Percentiles rank a stretch among this genome's conserved stretches.
Conservation (phyloP, 768 basidiomycete species). For the Boletus tomentosulus region DNA sequence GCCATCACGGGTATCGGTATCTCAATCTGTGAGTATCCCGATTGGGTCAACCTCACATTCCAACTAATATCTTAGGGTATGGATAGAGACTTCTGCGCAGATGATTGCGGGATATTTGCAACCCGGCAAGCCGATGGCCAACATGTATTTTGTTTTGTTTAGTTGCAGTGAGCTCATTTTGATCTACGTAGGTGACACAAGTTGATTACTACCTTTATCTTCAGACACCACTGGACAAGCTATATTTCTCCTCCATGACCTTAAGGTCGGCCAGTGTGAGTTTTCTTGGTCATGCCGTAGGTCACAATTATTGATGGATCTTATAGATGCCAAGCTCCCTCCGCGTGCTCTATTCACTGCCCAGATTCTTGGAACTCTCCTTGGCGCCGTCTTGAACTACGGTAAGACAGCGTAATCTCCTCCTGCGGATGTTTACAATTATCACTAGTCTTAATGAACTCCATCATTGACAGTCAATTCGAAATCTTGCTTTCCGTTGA, state of each 20-base stretch:
- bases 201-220: constrained; percentile 22
- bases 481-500: constrained; percentile 50
- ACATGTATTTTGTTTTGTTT: constrained; percentile 42
- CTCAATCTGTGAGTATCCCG: constrained; percentile 18
- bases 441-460: constrained; percentile 52
- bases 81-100: constrained; percentile 28
- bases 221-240: constrained; percentile 51
- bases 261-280: constrained; percentile 40
- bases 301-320: constrained; percentile 34
- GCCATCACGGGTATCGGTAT: constrained; percentile 41
- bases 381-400: constrained; percentile 48
- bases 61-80: background rate
- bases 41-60: background rate
- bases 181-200: constrained; percentile 35
- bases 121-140: constrained; percentile 39
- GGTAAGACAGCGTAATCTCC: constrained; percentile 22
- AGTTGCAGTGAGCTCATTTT: constrained; percentile 37
- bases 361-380: constrained; percentile 52
- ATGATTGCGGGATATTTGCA: constrained; percentile 37
- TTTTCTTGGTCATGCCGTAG: background rate
- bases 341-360: constrained; percentile 61
- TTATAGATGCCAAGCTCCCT: constrained; percentile 47
- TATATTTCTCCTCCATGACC: constrained; percentile 48
- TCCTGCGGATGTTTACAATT: no score
- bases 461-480: constrained; percentile 48